A percentile compares a stretch with the other conserved stretches of the same genome.
phyloP scores from a whole-genome alignment of 1,139 yeast genomes.

The Meyerozyma athensensis region DNA sequence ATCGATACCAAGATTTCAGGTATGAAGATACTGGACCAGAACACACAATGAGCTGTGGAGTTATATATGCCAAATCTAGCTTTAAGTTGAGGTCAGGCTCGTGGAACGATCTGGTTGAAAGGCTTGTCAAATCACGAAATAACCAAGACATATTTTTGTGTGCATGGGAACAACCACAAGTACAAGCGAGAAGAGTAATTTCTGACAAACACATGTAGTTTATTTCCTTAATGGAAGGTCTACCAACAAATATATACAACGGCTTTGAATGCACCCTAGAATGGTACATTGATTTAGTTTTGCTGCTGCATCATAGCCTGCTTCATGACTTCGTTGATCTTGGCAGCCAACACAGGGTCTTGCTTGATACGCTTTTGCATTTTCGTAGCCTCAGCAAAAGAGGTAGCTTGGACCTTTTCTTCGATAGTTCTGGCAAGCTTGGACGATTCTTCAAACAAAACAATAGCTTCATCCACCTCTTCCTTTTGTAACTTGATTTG shows the following conservation, averaged over 20 bases:
- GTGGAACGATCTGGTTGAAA: conserved; percentile 19
- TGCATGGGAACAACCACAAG: neutral
- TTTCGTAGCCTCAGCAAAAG: conserved; percentile 88
- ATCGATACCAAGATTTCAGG: conserved; percentile 49
- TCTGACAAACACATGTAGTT: conserved; percentile 1
- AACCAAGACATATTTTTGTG: neutral
- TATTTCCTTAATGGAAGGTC: neutral
- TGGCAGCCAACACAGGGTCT: conserved; percentile 54
- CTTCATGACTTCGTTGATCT: conserved; percentile 43
- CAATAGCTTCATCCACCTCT: conserved; percentile 76
- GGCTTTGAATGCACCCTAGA: conserved; percentile 1
- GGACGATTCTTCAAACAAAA: conserved; percentile 77
- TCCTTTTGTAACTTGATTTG: conserved; percentile 85
- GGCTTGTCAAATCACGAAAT: neutral
- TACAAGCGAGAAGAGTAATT: too few relatives aligned
- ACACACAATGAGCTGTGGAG: conserved; percentile 58
- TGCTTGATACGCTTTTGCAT: conserved; percentile 69
- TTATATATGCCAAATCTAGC: conserved; percentile 63
- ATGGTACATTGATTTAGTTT: neutral
- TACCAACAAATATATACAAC: conserved; percentile 3
- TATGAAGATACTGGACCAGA: conserved; percentile 61
- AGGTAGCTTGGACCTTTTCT: conserved; percentile 88
- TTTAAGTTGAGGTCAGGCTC: conserved; percentile 18
- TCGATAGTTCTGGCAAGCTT: conserved; percentile 76
- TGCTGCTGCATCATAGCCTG: conserved; percentile 11